Evolutionary conservation across 176 grass and related monocot species (phyloP).

Genomic region (Triticum monococcum): DNA sequence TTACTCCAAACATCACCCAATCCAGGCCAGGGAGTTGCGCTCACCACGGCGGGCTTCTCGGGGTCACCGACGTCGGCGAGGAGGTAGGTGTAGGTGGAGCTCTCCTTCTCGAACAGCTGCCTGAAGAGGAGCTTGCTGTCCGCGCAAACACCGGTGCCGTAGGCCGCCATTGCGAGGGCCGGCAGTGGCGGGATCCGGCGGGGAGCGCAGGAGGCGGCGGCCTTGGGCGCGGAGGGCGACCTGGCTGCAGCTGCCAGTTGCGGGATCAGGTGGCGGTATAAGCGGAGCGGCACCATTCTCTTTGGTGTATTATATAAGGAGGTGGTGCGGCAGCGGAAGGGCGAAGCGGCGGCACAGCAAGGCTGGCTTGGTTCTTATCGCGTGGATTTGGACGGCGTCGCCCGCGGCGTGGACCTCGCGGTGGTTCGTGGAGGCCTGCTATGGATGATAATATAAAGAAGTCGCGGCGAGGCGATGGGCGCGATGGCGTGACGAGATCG

Average conservation of each 20-base stretch:
- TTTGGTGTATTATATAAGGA: conserved; percentile 17
- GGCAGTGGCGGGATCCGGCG: background rate
- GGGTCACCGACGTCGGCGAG: conserved; percentile 80
- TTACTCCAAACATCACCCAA: background rate
- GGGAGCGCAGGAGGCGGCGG: conserved; percentile 1
- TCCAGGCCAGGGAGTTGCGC: background rate
- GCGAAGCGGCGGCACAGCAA: background rate
- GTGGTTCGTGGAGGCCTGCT: background rate
- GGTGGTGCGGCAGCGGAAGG: background rate
- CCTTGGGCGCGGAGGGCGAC: background rate
- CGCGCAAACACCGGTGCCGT: background rate
- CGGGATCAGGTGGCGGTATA: conserved; percentile 25
- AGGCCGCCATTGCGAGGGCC: conserved; percentile 54
- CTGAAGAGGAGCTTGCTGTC: conserved; percentile 72
- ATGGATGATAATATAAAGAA: conserved; percentile 13
- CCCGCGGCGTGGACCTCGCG: background rate
- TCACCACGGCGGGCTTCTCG: conserved; percentile 89
- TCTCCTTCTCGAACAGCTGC: conserved; percentile 98
- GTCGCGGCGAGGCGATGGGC: background rate
- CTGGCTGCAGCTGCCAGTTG: conserved; percentile 7
- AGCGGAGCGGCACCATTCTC: conserved; percentile 29
- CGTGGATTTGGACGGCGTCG: conserved; percentile 17
- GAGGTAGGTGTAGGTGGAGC: conserved; percentile 92
- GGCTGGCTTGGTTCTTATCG: conserved; percentile 24
- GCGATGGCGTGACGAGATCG: conserved; percentile 18